Evolutionary conservation across 192 early-diverging fungal species (phyloP).

Genomic region (Coemansia sp.): DNA sequence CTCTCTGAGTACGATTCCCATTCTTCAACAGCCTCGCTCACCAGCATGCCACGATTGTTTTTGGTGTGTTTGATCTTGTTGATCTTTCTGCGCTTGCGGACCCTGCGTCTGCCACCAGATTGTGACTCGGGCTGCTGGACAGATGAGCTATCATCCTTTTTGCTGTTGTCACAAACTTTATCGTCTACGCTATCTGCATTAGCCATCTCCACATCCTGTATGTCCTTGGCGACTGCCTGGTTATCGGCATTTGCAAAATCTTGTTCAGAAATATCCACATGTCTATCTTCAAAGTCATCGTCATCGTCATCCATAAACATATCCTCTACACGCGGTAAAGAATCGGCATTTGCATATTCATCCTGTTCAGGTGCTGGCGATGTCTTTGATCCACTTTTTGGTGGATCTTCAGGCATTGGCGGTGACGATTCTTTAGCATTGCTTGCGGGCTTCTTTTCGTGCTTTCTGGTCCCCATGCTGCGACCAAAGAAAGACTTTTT

Average conservation of each 20-base stretch:
- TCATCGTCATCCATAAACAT: constrained; percentile 50
- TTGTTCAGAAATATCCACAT: constrained; percentile 1
- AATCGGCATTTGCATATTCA: background rate
- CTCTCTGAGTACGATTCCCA: constrained; percentile 53
- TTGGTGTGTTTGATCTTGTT: constrained; percentile 45
- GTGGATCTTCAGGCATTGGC: background rate
- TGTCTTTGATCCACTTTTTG: background rate
- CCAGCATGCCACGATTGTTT: constrained; percentile 52
- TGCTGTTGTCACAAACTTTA: background rate
- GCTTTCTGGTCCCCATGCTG: constrained; percentile 3
- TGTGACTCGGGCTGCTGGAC: constrained; percentile 12
- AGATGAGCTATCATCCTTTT: background rate
- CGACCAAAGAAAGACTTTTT: constrained; percentile 47
- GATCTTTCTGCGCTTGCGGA: constrained; percentile 52
- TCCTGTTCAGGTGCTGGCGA: constrained; percentile 2
- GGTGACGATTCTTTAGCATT: background rate
- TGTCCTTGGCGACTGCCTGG: background rate
- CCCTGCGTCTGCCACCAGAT: constrained; percentile 14
- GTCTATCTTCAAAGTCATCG: background rate
- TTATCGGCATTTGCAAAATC: constrained; percentile 2
- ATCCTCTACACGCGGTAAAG: constrained; percentile 33
- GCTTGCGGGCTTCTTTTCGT: background rate
- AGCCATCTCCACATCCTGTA: constrained; percentile 41
- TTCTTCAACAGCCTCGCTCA: constrained; percentile 43
- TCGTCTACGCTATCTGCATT: constrained; percentile 6